Evolutionary conservation across 768 basidiomycete species (phyloP), one percentile per base, ranked within the genome.

Genomic region (Suillus clintonianus): DNA sequence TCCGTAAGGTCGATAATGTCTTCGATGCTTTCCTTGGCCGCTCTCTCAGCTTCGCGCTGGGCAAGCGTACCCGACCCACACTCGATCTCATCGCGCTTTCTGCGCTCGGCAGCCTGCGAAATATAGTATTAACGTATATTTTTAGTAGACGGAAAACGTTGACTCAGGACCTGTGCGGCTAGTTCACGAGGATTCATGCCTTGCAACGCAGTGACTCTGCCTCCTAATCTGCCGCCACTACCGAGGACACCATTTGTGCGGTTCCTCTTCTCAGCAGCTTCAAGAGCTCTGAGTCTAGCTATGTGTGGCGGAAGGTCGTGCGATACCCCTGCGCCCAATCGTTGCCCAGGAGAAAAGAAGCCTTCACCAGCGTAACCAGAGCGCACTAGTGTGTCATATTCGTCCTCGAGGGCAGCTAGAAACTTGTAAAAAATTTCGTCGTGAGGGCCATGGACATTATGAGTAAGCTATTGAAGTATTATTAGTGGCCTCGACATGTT

Each of bases 351-450:
- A 30, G 89, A 81, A 73, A 87, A 87, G 83, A 97, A 98, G 3
- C 95, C 96, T 75, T 97, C 95, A 15, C 96, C 95, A 6, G 89
- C 81, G 74, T 95, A 98, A 0, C 95, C 96, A 15, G 86, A 88
- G 22, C 87, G 82, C 67, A 88, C 87, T 7, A 97, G 81, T 3
- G 82, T 86, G 45, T 92, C 90, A 68, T 89, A 95, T 77, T 97
- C 96, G 61, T 94, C 90, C 71, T 95, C 90, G 3, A 97, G 80
- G 24, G 82, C 83, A 3, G 85, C 79, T 5, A 93, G 83, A 67
- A 85, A 85, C 62, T 89, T 88, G 79, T 93, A 91, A 68, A 95
- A 92, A 59, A 83, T 85, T 57, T 92, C 89, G 68, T 98, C 93
- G 68, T 97, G 96, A 6, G 94, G 91, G 4, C 94, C 93, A 70